Conservation (phyloP, 345 rosid genomes). For the Murraya koenigii region DNA sequence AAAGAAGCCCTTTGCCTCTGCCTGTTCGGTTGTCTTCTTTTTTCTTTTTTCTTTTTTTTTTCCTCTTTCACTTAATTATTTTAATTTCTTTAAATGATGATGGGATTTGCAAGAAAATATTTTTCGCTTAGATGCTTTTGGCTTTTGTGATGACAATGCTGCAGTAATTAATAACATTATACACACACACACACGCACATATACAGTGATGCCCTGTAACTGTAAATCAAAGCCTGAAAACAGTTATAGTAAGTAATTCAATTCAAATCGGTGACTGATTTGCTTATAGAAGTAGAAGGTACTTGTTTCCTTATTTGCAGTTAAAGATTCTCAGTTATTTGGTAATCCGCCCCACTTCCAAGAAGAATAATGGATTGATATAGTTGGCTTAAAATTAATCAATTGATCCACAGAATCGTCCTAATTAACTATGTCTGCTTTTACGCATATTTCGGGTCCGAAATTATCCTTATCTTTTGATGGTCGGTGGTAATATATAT, state of each 20-base stretch:
- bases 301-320: not conserved
- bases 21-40: too few relatives aligned
- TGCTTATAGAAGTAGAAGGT: too few relatives aligned
- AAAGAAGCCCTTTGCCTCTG: too few relatives aligned
- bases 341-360: too few relatives aligned
- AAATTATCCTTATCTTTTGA: not conserved
- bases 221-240: not conserved
- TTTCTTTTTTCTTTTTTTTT: too few relatives aligned
- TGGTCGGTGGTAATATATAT: conserved; percentile 38
- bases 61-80: not conserved
- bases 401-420: not conserved
- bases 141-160: not conserved
- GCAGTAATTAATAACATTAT: not conserved
- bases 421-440: not conserved
- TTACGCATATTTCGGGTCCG: not conserved
- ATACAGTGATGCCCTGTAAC: not conserved
- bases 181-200: not conserved
- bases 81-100: too few relatives aligned
- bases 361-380: too few relatives aligned
- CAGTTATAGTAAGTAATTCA: not conserved
- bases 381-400: too few relatives aligned
- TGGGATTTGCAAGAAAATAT: not conserved
- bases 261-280: not conserved
- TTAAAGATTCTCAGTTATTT: too few relatives aligned
- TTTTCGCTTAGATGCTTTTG: too few relatives aligned